Percentiles rank a stretch among this genome's conserved stretches.
Conservation (phyloP, 305 asterid species). For the Fraxinus baroniana region DNA sequence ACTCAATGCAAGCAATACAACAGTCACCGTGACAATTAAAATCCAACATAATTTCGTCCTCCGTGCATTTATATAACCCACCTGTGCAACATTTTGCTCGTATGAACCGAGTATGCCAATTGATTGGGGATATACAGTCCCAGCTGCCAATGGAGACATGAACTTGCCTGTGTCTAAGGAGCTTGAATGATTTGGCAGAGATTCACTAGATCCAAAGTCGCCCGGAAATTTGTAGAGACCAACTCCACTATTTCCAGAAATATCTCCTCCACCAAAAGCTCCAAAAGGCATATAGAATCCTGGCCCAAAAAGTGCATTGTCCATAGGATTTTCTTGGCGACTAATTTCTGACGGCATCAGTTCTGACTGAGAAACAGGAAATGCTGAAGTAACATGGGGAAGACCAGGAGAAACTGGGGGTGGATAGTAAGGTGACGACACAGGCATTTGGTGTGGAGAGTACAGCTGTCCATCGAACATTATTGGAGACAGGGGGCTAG, state of each 20-base stretch:
- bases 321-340: slow-evolving; percentile 70
- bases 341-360: slow-evolving; percentile 61
- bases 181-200: slow-evolving; percentile 55
- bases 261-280: slow-evolving; percentile 74
- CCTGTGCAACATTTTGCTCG: slow-evolving; percentile 90
- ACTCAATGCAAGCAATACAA: background rate
- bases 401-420: slow-evolving; percentile 85
- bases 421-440: slow-evolving; percentile 67
- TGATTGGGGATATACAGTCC: slow-evolving; percentile 76
- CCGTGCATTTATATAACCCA: slow-evolving; percentile 34
- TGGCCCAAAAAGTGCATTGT: slow-evolving; percentile 66
- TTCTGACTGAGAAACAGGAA: slow-evolving; percentile 62
- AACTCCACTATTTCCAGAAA: slow-evolving; percentile 67
- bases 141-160: slow-evolving; percentile 77
- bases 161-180: slow-evolving; percentile 72
- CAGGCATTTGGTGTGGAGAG: slow-evolving; percentile 85
- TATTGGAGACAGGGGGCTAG: slow-evolving; percentile 82
- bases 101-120: slow-evolving; percentile 90
- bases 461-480: slow-evolving; percentile 94
- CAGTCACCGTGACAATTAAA: background rate
- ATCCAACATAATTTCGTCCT: background rate
- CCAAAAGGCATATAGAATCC: slow-evolving; percentile 88
- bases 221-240: slow-evolving; percentile 79
- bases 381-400: slow-evolving; percentile 64
- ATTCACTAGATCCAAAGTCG: slow-evolving; percentile 73